Percentiles rank a stretch among this genome's conserved stretches.
These are phyloP conservation scores for Mycosarcoma maydis DNA, from an alignment of 1,284 basidiomycete species.

Conservation along the genomic window DNA sequence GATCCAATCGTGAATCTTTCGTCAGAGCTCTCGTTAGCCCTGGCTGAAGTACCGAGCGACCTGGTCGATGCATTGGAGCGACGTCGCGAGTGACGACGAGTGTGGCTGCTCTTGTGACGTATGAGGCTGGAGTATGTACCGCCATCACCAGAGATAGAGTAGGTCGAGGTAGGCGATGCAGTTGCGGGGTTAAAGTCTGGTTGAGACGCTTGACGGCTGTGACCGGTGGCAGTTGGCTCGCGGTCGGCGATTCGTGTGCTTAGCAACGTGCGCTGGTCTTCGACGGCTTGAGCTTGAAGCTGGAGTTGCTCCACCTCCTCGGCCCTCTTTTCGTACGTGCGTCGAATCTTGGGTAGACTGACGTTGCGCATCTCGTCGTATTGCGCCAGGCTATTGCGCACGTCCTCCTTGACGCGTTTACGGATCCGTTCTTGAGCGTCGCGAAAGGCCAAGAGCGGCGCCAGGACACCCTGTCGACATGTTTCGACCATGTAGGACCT, in stretches of 20 bases:
- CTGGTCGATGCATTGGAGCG: slow-evolving; percentile 26
- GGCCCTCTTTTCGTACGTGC: slow-evolving; percentile 59
- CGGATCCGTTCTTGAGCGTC: slow-evolving; percentile 62
- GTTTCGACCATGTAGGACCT: slow-evolving; percentile 53
- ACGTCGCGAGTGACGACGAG: slow-evolving; percentile 26
- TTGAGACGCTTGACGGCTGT: slow-evolving; percentile 11
- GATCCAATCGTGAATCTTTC: slow-evolving; percentile 31
- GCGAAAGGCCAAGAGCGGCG: slow-evolving; percentile 57
- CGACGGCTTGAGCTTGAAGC: slow-evolving; percentile 60
- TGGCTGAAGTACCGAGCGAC: slow-evolving; percentile 15
- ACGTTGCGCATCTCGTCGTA: slow-evolving; percentile 62
- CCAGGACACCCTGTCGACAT: slow-evolving; percentile 46
- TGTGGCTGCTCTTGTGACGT: slow-evolving; percentile 41
- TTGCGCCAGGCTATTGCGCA: slow-evolving; percentile 48
- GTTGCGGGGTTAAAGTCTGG: slow-evolving; percentile 18
- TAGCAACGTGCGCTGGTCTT: slow-evolving; percentile 61
- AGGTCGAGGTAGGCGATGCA: slow-evolving; percentile 15
- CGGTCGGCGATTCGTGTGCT: slow-evolving; percentile 28
- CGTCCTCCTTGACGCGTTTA: slow-evolving; percentile 60
- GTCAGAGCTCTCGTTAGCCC: slow-evolving; percentile 26
- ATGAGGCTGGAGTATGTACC: slow-evolving; percentile 4
- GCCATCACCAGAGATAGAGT: slow-evolving; percentile 3
- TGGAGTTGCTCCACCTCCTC: slow-evolving; percentile 60
- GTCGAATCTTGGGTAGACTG: slow-evolving; percentile 53
- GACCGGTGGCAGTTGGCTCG: slow-evolving; percentile 2